Conservation (phyloP, 2,329 filamentous ascomycete genomes). For the Madurella mycetomatis region DNA sequence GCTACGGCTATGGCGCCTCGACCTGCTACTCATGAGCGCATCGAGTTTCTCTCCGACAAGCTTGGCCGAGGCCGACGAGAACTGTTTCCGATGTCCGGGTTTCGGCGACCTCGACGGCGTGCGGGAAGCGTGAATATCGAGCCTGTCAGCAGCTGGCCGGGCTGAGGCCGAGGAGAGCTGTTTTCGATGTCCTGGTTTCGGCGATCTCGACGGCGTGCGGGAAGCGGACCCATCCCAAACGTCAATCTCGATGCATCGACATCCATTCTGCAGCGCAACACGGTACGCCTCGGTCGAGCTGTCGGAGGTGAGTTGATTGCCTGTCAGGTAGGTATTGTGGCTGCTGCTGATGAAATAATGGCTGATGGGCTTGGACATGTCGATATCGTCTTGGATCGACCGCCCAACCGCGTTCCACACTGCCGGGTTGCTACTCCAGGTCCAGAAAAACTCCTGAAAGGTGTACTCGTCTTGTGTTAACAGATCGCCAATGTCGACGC, state of each 20-base stretch:
- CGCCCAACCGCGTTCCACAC: conserved; percentile 43
- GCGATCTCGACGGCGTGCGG: conserved; percentile 37
- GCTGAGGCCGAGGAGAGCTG: conserved; percentile 41
- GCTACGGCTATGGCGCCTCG: conserved; percentile 35
- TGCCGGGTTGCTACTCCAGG: conserved; percentile 40
- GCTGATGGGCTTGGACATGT: conserved; percentile 65
- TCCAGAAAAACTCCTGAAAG: conserved; percentile 47
- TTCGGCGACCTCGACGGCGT: conserved; percentile 38
- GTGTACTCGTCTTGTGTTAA: conserved; percentile 40
- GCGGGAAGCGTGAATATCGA: conserved; percentile 30
- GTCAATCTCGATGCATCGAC: conserved; percentile 90
- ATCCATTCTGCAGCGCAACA: conserved; percentile 69
- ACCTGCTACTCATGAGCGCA: conserved; percentile 27
- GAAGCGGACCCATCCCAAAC: conserved; percentile 72
- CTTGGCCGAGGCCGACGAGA: conserved; percentile 41
- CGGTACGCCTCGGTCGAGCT: conserved; percentile 76
- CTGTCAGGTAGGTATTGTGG: conserved; percentile 88
- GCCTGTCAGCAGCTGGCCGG: conserved; percentile 28
- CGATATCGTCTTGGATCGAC: conserved; percentile 42
- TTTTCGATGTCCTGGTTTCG: conserved; percentile 42
- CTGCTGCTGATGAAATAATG: conserved; percentile 95
- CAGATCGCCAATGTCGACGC: conserved; percentile 35
- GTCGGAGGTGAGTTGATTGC: conserved; percentile 76
- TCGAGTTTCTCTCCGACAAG: conserved; percentile 40
- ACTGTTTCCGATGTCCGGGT: conserved; percentile 42